These are phyloP conservation scores for Colletotrichum shisoi DNA, from an alignment of 2,329 filamentous ascomycete species.

Conservation along the genomic window DNA sequence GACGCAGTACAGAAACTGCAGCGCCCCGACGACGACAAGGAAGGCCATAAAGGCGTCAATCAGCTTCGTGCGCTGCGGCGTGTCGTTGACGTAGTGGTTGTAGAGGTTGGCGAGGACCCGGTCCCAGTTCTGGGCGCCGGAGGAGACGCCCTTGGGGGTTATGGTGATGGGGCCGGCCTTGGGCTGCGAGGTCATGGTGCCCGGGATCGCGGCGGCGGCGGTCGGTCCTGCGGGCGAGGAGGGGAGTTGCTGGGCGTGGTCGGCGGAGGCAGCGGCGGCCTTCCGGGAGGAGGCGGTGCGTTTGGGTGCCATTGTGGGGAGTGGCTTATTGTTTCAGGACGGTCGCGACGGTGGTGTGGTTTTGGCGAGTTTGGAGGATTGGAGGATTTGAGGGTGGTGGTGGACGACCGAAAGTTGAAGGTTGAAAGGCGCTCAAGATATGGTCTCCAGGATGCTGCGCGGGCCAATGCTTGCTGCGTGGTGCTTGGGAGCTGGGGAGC, in stretches of 20 bases:
- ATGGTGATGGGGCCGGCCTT: slow-evolving; percentile 39
- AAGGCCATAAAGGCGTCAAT: slow-evolving; percentile 92
- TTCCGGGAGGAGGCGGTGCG: slow-evolving; percentile 47
- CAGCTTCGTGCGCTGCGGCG: slow-evolving; percentile 89
- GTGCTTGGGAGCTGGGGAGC: slow-evolving; percentile 39
- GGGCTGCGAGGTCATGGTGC: slow-evolving; percentile 39
- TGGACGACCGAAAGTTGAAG: slow-evolving; percentile 12
- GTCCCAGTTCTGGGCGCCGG: slow-evolving; percentile 52
- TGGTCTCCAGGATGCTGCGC: slow-evolving; percentile 10
- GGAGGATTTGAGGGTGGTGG: slow-evolving; percentile 7
- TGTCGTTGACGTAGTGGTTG: slow-evolving; percentile 79
- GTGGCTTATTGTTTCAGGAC: slow-evolving; percentile 18
- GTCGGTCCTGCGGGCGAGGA: slow-evolving; percentile 40
- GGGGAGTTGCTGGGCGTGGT: slow-evolving; percentile 38
- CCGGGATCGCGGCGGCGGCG: slow-evolving; percentile 36
- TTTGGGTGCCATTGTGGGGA: slow-evolving; percentile 60
- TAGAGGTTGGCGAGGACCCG: slow-evolving; percentile 75
- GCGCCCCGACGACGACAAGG: slow-evolving; percentile 80
- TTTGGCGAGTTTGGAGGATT: slow-evolving; percentile 30
- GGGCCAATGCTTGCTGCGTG: not conserved
- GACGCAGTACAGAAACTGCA: slow-evolving; percentile 94
- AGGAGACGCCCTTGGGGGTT: slow-evolving; percentile 42
- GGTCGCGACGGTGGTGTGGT: slow-evolving; percentile 19
- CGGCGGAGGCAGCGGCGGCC: slow-evolving; percentile 23
- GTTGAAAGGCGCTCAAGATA: slow-evolving; percentile 29